A percentile compares a stretch with the other conserved stretches of the same genome.
phyloP scores from a whole-genome alignment of 2,329 filamentous ascomycete species.

The Thelonectria rubi region DNA sequence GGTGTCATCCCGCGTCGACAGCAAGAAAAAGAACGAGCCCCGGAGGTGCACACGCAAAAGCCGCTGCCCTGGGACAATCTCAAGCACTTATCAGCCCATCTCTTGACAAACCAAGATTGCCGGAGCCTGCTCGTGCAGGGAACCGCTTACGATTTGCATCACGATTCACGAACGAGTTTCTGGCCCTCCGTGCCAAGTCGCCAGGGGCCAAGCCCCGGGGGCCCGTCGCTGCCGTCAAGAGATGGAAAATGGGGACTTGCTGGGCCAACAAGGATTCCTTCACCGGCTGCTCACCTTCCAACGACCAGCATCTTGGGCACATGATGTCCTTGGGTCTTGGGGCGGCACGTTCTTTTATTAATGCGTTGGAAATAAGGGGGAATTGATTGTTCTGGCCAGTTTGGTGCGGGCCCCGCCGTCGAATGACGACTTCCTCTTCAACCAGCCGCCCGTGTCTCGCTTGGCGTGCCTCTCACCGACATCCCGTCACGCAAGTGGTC shows the following conservation, averaged over 20 bases:
- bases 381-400: not conserved
- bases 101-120: conserved; percentile 12
- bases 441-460: not conserved
- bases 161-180: not conserved
- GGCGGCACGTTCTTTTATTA: not conserved
- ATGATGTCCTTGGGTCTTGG: not conserved
- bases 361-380: not conserved
- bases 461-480: conserved; percentile 1
- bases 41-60: not conserved
- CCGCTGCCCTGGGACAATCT: not conserved
- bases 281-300: conserved; percentile 17
- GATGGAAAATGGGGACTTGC: conserved; percentile 12
- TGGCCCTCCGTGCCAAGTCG: conserved; percentile 11
- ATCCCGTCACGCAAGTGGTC: not conserved
- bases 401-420: not conserved
- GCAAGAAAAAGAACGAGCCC: not conserved
- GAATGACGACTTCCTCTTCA: not conserved
- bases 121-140: conserved; percentile 8
- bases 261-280: conserved; percentile 17
- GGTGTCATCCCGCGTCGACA: conserved; percentile 36
- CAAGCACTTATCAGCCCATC: conserved; percentile 13
- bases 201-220: not conserved
- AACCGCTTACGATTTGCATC: not conserved
- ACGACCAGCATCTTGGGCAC: not conserved
- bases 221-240: not conserved